phyloP scores from a whole-genome alignment of 2,329 filamentous ascomycete genomes.

The Myrmaecium sp. region DNA sequence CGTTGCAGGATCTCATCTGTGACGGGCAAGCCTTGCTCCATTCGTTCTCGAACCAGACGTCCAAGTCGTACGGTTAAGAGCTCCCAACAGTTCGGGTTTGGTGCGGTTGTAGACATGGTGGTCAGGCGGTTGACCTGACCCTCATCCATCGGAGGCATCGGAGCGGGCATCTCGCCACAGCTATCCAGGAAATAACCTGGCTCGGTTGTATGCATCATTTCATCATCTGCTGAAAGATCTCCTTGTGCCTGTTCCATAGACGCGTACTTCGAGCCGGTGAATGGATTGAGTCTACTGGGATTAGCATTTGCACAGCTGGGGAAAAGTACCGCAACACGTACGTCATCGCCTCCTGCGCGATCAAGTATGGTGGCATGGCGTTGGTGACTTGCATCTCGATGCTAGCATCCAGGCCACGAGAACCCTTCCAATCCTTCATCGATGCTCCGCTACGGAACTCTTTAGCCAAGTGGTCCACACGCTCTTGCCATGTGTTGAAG shows the following conservation, averaged over 20 bases:
- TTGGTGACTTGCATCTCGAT: constrained; percentile 32
- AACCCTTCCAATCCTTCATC: constrained; percentile 39
- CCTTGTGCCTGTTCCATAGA: too few relatives aligned
- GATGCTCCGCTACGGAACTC: constrained; percentile 36
- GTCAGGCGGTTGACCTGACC: neutral
- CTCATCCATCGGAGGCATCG: too few relatives aligned
- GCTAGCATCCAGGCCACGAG: constrained; percentile 32
- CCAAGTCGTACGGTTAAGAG: constrained; percentile 30
- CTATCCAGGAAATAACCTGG: too few relatives aligned
- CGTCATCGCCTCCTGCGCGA: constrained; percentile 23
- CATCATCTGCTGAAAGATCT: too few relatives aligned
- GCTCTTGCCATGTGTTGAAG: constrained; percentile 33
- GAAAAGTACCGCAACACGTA: too few relatives aligned
- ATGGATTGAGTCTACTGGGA: too few relatives aligned
- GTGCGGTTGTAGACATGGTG: constrained; percentile 7
- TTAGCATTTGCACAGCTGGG: too few relatives aligned
- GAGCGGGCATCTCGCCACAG: too few relatives aligned
- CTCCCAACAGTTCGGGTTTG: constrained; percentile 30
- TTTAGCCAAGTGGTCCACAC: constrained; percentile 35
- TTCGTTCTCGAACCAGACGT: constrained; percentile 24
- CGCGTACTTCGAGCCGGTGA: too few relatives aligned
- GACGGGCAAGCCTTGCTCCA: constrained; percentile 20
- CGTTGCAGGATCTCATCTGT: constrained; percentile 33
- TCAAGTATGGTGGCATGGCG: constrained; percentile 35
- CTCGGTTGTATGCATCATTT: too few relatives aligned